A percentile compares a stretch with the other conserved stretches of the same genome.
phyloP scores from a whole-genome alignment of 768 basidiomycete species.

The Hericium erinaceus region DNA sequence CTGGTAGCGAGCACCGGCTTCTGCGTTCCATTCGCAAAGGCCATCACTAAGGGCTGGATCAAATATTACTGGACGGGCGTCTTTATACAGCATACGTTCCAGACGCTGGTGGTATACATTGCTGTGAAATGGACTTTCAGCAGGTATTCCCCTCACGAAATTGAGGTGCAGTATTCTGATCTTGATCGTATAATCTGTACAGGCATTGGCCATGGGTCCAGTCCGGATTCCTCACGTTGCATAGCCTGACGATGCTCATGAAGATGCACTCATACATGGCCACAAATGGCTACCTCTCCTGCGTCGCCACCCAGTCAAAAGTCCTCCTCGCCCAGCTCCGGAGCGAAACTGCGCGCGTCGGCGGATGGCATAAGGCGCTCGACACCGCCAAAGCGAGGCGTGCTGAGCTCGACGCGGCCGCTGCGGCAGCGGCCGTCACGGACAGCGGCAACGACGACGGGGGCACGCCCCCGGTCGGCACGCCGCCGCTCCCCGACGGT shows the following conservation, averaged over 20 bases:
- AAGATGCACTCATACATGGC: slow-evolving; percentile 94
- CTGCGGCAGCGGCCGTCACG: slow-evolving; percentile 18
- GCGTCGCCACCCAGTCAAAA: slow-evolving; percentile 37
- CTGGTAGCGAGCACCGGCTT: slow-evolving; percentile 68
- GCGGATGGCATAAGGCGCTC: slow-evolving; percentile 62
- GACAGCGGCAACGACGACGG: background rate
- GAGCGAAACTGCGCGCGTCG: slow-evolving; percentile 37
- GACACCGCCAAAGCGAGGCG: slow-evolving; percentile 37
- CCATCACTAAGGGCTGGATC: slow-evolving; percentile 70
- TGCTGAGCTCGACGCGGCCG: slow-evolving; percentile 26
- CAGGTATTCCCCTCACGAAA: slow-evolving; percentile 32
- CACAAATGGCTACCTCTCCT: slow-evolving; percentile 76
- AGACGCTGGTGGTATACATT: slow-evolving; percentile 59
- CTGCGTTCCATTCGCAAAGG: slow-evolving; percentile 80
- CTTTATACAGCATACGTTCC: slow-evolving; percentile 71
- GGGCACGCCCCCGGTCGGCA: slow-evolving; percentile 23
- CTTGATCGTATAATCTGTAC: background rate
- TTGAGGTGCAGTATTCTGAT: background rate
- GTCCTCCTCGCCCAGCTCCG: slow-evolving; percentile 35
- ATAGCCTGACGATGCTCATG: slow-evolving; percentile 88
- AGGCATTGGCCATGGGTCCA: slow-evolving; percentile 99
- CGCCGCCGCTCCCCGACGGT: slow-evolving; percentile 36
- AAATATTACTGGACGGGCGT: slow-evolving; percentile 70
- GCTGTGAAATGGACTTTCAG: slow-evolving; percentile 90
- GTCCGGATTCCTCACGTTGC: slow-evolving; percentile 80